phyloP scores from a whole-genome alignment of 495 filamentous ascomycete genomes.

The Chaetomium tenue region DNA sequence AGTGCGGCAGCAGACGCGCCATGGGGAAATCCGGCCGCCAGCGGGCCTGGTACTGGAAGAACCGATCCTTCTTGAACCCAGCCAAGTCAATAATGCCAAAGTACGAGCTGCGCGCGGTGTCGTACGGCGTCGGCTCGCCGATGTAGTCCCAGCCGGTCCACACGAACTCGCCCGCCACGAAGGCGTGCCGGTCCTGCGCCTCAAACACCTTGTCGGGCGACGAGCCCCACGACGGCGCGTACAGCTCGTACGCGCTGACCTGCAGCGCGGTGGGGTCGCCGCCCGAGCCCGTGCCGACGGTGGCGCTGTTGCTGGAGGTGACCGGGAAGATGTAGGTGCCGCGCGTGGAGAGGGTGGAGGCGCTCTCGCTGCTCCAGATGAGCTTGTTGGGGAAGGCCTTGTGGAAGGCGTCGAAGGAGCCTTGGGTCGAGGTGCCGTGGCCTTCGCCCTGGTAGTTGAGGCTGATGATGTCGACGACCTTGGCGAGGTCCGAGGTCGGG shows the following conservation, averaged over 20 bases:
- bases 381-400: conserved; percentile 44
- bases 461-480: conserved; percentile 43
- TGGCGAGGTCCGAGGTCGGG: conserved; percentile 34
- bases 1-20: conserved; percentile 52
- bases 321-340: conserved; percentile 54
- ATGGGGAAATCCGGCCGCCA: conserved; percentile 43
- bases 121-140: conserved; percentile 50
- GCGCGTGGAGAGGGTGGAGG: conserved; percentile 44
- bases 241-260: conserved; percentile 51
- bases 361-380: conserved; percentile 45
- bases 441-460: conserved; percentile 55
- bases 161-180: conserved; percentile 50
- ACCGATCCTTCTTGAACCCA: conserved; percentile 52
- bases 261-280: conserved; percentile 28
- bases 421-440: conserved; percentile 23
- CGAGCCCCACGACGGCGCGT: conserved; percentile 42
- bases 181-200: conserved; percentile 46
- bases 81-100: conserved; percentile 53
- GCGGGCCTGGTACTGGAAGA: conserved; percentile 48
- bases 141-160: conserved; percentile 55
- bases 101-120: conserved; percentile 46
- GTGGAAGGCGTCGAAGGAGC: conserved; percentile 34
- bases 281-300: conserved; percentile 20
- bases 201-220: conserved; percentile 51
- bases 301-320: conserved; percentile 34